Evolutionary conservation across 2,329 filamentous ascomycete genomes (phyloP).

Genomic region (Aureobasidium sp.): DNA sequence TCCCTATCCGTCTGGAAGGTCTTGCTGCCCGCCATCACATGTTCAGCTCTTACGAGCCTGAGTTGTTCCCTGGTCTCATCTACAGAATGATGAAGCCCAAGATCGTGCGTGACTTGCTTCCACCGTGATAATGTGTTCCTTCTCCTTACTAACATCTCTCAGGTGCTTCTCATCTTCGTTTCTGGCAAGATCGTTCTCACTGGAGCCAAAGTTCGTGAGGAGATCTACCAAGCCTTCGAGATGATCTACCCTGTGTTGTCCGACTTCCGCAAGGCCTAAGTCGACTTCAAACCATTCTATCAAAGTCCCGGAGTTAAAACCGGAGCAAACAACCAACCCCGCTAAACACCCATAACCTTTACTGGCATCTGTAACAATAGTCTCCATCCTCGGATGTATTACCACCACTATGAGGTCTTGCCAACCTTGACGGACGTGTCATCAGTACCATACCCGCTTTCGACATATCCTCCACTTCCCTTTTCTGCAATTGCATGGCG

Average conservation of each 20-base stretch:
- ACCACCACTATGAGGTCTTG: slow-evolving; percentile 10
- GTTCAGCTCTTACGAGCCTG: slow-evolving; percentile 98
- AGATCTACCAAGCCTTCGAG: slow-evolving; percentile 95
- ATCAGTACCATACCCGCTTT: neutral
- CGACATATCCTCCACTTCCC: neutral
- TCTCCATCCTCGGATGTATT: slow-evolving; percentile 8
- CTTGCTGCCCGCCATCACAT: slow-evolving; percentile 96
- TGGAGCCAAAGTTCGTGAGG: slow-evolving; percentile 93
- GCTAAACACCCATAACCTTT: neutral
- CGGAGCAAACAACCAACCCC: neutral
- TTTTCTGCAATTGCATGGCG: slow-evolving; percentile 15
- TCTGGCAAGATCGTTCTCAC: slow-evolving; percentile 97
- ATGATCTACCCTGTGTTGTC: slow-evolving; percentile 95
- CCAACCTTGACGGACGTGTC: slow-evolving; percentile 9
- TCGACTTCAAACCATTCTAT: neutral
- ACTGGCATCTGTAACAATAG: slow-evolving; percentile 14
- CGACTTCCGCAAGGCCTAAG: slow-evolving; percentile 27
- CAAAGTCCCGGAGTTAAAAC: neutral
- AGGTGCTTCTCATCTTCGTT: slow-evolving; percentile 91
- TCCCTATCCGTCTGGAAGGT: slow-evolving; percentile 93
- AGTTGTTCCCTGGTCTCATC: slow-evolving; percentile 97
- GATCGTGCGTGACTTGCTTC: slow-evolving; percentile 45
- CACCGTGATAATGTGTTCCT: neutral
- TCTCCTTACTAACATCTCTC: neutral
- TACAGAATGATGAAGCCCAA: slow-evolving; percentile 99